Base-by-base conservation (phyloP, 208 protist genomes). In the Vickermania ingenoplastis region DNA sequence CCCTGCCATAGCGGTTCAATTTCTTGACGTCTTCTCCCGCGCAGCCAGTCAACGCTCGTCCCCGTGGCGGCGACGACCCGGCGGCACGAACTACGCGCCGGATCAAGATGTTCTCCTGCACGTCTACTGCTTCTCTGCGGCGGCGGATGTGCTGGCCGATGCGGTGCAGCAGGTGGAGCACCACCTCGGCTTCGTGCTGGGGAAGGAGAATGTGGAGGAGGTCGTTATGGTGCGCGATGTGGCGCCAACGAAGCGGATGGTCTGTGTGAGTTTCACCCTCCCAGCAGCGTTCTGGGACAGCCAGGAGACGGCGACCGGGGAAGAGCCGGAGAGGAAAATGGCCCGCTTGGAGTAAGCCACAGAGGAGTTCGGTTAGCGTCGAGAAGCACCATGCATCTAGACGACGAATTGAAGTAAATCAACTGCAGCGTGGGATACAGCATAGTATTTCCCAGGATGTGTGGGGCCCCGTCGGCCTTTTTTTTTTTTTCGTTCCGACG, bases 1-100 rank as follows among this genome's bases (percentile, higher is more conserved):
- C 4, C 97, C 97, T 0, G 96, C 95, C 7, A 85, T 87, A n/a
- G 92, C 96, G 0, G 85, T 98, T 2, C 82, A 96, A 71, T 99
- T 99, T 71, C 75, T 98, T 1, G 95, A 95, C 68, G 85, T 91
- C 0, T 95, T 97, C 63, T 21, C 66, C 58, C 31, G 2, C 27
- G 51, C 56, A 4, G 4, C 58, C 22, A 11, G 4, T 3, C 22
- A 11, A 4, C 30, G 4, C 3, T 3, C 48, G 57, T 1, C 27
- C 25, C 17, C 52, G 29, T 1, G 52, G 41, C 28, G 3, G 29
- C 3, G 5, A 13, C 28, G 29, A 13, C 17, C 36, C 36, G 11
- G 7, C 36, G 36, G 7, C 17, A 27, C 50, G 5, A 54, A 7
- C 7, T 26, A 21, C n/a, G 7, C 50, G 23, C n/a, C 23, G 24